Evolutionary conservation across 306 rosid genomes (phyloP).

Genomic region (Quercus wislizeni): DNA sequence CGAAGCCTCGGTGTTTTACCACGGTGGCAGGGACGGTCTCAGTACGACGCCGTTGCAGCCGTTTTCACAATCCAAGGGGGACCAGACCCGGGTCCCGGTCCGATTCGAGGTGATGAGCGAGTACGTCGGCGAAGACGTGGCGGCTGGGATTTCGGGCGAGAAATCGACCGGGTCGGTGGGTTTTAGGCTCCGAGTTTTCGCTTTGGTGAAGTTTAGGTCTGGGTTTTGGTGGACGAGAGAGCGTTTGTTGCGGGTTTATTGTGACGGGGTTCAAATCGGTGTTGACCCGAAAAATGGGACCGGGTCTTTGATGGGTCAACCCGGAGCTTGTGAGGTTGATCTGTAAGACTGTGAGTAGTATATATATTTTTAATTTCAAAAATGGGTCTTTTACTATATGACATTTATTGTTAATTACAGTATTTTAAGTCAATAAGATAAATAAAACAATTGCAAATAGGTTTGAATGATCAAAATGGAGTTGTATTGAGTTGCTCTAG

Average conservation of each 20-base stretch:
- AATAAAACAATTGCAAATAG: not conserved
- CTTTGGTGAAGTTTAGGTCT: conserved; percentile 12
- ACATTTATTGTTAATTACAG: not conserved
- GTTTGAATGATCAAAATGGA: not conserved
- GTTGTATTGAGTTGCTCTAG: not conserved
- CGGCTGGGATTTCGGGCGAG: conserved; percentile 5
- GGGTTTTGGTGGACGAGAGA: conserved; percentile 1
- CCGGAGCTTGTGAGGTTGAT: conserved; percentile 8
- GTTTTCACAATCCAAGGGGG: not conserved
- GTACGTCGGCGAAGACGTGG: conserved; percentile 1
- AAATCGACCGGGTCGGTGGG: conserved; percentile 10
- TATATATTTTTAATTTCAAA: not conserved
- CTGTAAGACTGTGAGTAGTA: not conserved
- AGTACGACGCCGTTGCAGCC: conserved; percentile 4
- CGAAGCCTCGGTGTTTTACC: conserved; percentile 2
- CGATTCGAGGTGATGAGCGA: not conserved
- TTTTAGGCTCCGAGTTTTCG: not conserved
- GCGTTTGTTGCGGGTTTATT: conserved; percentile 6
- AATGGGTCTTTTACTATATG: not conserved
- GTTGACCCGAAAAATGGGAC: conserved; percentile 3
- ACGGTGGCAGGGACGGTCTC: not conserved
- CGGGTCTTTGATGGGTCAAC: conserved; percentile 17
- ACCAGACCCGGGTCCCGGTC: conserved; percentile 9
- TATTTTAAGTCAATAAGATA: not conserved
- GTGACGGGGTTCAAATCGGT: conserved; percentile 6